These are phyloP conservation scores for Magnaporthales sp. DNA, from an alignment of 2,329 filamentous ascomycete genomes.

Conservation along the genomic window DNA sequence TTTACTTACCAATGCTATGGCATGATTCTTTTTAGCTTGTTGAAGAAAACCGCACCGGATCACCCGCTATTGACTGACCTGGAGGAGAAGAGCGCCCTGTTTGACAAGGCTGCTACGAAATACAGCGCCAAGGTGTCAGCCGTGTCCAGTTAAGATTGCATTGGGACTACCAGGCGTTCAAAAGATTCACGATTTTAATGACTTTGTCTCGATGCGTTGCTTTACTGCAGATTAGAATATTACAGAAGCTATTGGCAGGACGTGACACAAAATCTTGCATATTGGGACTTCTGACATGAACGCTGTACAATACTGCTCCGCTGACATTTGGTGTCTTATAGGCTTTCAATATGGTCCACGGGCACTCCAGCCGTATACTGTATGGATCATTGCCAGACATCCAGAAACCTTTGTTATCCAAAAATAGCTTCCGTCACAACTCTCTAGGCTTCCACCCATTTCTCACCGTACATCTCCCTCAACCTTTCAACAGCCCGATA, in stretches of 20 bases:
- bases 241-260: not conserved
- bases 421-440: not conserved
- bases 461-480: not conserved
- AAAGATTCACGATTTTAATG: conserved; percentile 6
- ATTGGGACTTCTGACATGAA: not conserved
- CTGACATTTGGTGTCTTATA: not conserved
- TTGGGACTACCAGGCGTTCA: not conserved
- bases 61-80: conserved; percentile 69
- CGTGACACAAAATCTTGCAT: not conserved
- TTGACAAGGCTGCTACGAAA: conserved; percentile 79
- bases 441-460: not conserved
- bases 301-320: not conserved
- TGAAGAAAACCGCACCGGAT: conserved; percentile 51
- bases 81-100: conserved; percentile 76
- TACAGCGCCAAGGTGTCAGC: conserved; percentile 75
- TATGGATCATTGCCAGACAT: not conserved
- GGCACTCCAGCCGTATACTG: not conserved
- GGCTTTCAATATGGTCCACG: not conserved
- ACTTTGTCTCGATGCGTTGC: not conserved
- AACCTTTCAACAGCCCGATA: not conserved
- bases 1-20: not conserved
- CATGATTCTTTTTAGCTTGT: conserved; percentile 28
- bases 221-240: not conserved
- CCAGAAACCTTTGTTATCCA: not conserved
- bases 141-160: conserved; percentile 47